Evolutionary conservation across 2,329 filamentous ascomycete genomes (phyloP), one percentile per base, ranked within the genome.

Genomic region (Arthrobotrys megalospora): DNA sequence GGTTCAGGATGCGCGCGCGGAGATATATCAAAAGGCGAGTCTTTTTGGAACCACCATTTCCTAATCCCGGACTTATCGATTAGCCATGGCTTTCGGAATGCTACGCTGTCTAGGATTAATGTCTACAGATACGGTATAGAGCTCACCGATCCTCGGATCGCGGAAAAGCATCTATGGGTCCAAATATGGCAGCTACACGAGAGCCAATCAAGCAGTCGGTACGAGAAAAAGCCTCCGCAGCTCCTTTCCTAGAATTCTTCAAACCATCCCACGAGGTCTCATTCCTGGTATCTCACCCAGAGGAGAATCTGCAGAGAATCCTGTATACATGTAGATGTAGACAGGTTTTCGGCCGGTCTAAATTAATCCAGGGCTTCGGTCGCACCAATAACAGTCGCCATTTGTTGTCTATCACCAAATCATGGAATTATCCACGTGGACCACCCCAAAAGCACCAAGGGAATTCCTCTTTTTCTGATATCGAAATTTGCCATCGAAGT

Each of bases 361-460:
- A 60, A 60, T 60, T 60, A 24, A 43, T 38, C n/a, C 34, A 24
- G 55, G 36, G 36, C 11, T 28, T 6, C 60, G 41, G 41, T 48
- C 60, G 41, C 60, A 64, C 60, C 60, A 64, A 64, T 64, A 32
- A 16, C 41, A 28, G n/a, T 64, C 43, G 12, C 41, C 58, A 32
- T n/a, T 38, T 47, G 58, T 24, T 63, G 11, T 16, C 1, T 14
- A 38, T 41, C 2, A 16, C 19, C 52, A 41, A 58, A 16, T 14
- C 32, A 28, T 16, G 24, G 28, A 12, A 10, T 36, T n/a, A 19
- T 55, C 32, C 52, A 55, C 28, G 52, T 55, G 52, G 52, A 16
- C 24, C 24, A 28, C 24, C 24, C 24, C 24, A 38, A 21, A 55
- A 38, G 19, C 32, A 38, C 24, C 19, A 19, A 14, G 52, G 52